Percentiles rank a stretch among this genome's conserved stretches.
Evolutionary conservation across 805 yeast species (phyloP).

Genomic region (Cyberlindnera meyerae): DNA sequence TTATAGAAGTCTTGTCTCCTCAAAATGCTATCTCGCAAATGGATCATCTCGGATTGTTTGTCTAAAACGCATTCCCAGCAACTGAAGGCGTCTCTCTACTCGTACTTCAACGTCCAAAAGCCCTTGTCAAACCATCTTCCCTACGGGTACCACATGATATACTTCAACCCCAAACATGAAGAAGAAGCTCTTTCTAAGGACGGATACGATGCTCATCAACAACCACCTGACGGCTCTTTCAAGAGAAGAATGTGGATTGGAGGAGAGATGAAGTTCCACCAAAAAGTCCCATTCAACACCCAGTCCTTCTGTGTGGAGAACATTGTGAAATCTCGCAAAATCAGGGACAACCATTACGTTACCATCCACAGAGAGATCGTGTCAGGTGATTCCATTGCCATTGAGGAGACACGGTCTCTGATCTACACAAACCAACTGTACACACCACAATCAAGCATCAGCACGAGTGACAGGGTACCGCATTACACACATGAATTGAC

Average conservation of each 20-base stretch:
- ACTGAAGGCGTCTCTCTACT: constrained; percentile 21
- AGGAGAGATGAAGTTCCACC: constrained; percentile 49
- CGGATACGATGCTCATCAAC: constrained; percentile 76
- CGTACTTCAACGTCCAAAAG: constrained; percentile 22
- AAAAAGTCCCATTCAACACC: constrained; percentile 34
- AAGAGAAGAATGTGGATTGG: constrained; percentile 75
- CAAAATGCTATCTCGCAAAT: constrained; percentile 1
- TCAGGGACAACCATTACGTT: constrained; percentile 42
- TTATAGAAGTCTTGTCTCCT: too few species aligned
- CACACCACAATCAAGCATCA: constrained; percentile 1
- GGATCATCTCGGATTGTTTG: constrained; percentile 19
- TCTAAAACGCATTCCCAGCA: constrained; percentile 20
- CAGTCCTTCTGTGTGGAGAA: constrained; percentile 48
- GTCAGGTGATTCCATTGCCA: constrained; percentile 26
- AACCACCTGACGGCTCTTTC: constrained; percentile 28
- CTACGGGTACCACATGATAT: constrained; percentile 62
- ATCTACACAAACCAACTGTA: constrained; percentile 48
- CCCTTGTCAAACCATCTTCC: constrained; percentile 27
- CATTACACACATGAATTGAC: constrained; percentile 26
- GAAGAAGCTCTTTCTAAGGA: constrained; percentile 52
- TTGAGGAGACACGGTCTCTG: constrained; percentile 53
- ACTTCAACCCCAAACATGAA: constrained; percentile 53
- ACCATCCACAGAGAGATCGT: constrained; percentile 47
- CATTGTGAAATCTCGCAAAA: constrained; percentile 36
- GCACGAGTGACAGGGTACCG: constrained; percentile 10